Conservation (phyloP, 2,329 filamentous ascomycete species). For the Dactylellina sp. region DNA sequence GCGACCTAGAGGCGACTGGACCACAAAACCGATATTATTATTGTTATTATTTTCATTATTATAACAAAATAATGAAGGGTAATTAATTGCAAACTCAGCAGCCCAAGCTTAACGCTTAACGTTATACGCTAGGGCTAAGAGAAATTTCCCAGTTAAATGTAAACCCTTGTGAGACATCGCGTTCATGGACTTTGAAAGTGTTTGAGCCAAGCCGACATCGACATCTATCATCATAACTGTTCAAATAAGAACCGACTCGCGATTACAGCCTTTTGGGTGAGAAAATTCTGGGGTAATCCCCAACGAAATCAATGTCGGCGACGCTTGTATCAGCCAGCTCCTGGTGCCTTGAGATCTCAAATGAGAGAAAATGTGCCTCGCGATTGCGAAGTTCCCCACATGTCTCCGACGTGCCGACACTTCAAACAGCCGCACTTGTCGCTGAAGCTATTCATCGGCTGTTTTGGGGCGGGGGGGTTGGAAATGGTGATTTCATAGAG, state of each 20-base stretch:
- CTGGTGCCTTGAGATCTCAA: slow-evolving; percentile 14
- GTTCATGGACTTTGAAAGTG: too few species aligned
- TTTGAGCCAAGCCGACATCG: too few species aligned
- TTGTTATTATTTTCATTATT: too few species aligned
- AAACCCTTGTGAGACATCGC: too few species aligned
- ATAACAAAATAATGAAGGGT: too few species aligned
- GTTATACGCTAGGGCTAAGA: too few species aligned
- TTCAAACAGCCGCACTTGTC: slow-evolving; percentile 35
- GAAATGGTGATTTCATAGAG: slow-evolving; percentile 13
- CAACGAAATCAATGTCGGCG: slow-evolving; percentile 36
- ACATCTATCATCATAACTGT: too few species aligned
- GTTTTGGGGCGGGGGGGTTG: slow-evolving; percentile 14
- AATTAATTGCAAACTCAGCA: too few species aligned
- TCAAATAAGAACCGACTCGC: slow-evolving; percentile 15
- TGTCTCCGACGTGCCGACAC: slow-evolving; percentile 33
- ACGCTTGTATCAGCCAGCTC: slow-evolving; percentile 2
- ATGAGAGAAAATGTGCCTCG: slow-evolving; percentile 45
- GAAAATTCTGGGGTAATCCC: slow-evolving; percentile 17
- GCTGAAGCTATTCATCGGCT: slow-evolving; percentile 20
- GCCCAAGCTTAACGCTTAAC: too few species aligned
- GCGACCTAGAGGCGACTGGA: too few species aligned
- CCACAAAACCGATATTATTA: too few species aligned
- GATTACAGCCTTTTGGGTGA: slow-evolving; percentile 5
- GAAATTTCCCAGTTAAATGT: too few species aligned
- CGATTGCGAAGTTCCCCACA: slow-evolving; percentile 38